Percentiles rank a stretch among this genome's conserved stretches.
Evolutionary conservation across 257 asterid species (phyloP).

Genomic region (Gentiana dahurica): DNA sequence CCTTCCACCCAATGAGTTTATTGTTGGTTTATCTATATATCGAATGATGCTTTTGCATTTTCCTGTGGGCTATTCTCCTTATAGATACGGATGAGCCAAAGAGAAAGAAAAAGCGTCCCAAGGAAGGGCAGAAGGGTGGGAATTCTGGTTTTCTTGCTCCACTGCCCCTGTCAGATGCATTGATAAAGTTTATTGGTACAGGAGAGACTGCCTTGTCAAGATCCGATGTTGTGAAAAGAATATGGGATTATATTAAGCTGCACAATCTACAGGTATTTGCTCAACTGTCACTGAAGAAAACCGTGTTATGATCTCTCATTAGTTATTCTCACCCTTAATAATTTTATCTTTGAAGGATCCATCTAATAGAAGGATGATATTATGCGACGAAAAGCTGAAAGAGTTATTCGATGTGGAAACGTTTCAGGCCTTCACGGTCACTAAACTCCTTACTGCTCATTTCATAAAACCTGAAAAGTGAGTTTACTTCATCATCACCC

Average conservation of each 20-base stretch:
- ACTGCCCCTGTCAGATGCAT: constrained; percentile 71
- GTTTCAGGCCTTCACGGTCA: constrained; percentile 56
- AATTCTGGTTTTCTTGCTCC: constrained; percentile 71
- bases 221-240: constrained; percentile 66
- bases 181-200: constrained; percentile 73
- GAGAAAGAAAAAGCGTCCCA: constrained; percentile 57
- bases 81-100: constrained; percentile 54
- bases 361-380: constrained; percentile 72
- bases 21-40: background rate
- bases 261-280: constrained; percentile 73
- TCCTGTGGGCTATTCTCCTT: constrained; percentile 3
- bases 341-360: constrained; percentile 54
- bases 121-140: constrained; percentile 57
- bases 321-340: constrained; percentile 4
- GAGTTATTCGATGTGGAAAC: constrained; percentile 70
- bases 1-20: no score
- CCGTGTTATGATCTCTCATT: background rate
- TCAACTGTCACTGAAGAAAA: background rate
- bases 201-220: constrained; percentile 74
- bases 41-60: background rate
- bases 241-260: constrained; percentile 84
- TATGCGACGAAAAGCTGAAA: constrained; percentile 90
- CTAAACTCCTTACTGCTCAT: constrained; percentile 52
- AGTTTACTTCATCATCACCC: constrained; percentile 22
- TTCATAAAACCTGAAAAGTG: constrained; percentile 52